These are phyloP conservation scores for Mycena metata DNA, from an alignment of 768 basidiomycete species.

Conservation along the genomic window DNA sequence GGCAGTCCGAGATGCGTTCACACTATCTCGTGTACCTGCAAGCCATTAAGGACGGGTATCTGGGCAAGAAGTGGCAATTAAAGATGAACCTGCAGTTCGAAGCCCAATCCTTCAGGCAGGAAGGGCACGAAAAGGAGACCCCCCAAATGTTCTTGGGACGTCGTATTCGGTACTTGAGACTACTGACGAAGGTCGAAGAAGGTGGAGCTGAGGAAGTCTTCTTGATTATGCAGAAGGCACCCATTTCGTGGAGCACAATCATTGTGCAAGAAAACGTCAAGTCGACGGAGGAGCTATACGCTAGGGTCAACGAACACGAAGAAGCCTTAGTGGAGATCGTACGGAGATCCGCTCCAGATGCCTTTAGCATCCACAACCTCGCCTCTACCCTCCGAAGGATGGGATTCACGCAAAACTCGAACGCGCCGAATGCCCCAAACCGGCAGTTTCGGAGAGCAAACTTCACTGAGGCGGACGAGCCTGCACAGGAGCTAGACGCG, in stretches of 20 bases:
- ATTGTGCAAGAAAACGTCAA: neutral
- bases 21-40: neutral
- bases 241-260: neutral
- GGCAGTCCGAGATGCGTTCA: neutral
- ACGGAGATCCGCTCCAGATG: too few species aligned
- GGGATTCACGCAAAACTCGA: too few species aligned
- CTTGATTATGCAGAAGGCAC: conserved; percentile 1
- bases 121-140: neutral
- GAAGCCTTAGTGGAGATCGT: too few species aligned
- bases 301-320: too few species aligned
- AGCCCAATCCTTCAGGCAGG: neutral
- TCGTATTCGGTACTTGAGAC: neutral
- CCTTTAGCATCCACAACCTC: too few species aligned
- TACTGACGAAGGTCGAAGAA: neutral
- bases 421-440: too few species aligned
- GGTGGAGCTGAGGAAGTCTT: neutral
- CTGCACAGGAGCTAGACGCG: too few species aligned
- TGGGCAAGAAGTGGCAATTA: neutral
- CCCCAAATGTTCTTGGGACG: neutral
- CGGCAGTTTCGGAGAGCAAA: too few species aligned
- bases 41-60: neutral
- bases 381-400: too few species aligned
- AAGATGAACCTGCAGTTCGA: neutral
- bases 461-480: too few species aligned
- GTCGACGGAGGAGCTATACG: neutral